Percentiles rank a stretch among this genome's conserved stretches.
These are phyloP conservation scores for Ambrosia trifida DNA, from an alignment of 129 eudicot genomes.

Conservation along the genomic window DNA sequence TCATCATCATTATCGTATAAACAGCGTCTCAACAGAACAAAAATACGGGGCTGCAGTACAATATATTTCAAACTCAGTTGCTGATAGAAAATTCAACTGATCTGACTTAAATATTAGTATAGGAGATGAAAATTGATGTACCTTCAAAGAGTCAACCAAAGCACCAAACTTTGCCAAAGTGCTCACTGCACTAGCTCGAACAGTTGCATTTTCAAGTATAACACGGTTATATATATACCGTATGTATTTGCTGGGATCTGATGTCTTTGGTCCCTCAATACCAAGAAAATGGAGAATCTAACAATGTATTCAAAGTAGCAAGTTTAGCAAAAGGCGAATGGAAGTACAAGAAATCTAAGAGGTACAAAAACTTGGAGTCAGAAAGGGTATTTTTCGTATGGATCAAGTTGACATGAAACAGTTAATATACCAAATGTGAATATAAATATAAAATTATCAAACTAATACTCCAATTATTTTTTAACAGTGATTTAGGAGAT, in stretches of 20 bases:
- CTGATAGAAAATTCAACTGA: not conserved
- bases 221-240: slow-evolving; percentile 91
- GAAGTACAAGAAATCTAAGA: not conserved
- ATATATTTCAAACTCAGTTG: slow-evolving; percentile 13
- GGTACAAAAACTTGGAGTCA: not conserved
- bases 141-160: slow-evolving; percentile 86
- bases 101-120: not conserved
- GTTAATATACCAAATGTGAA: not conserved
- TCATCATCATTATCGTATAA: slow-evolving; percentile 93
- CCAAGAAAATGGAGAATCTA: slow-evolving; percentile 95
- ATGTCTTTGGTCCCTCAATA: slow-evolving; percentile 93
- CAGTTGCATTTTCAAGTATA: slow-evolving; percentile 96
- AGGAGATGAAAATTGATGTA: slow-evolving; percentile 28
- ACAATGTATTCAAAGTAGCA: slow-evolving; percentile 1
- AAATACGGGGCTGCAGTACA: slow-evolving; percentile 87
- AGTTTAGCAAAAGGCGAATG: slow-evolving; percentile 23
- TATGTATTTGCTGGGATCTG: slow-evolving; percentile 92
- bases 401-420: not conserved
- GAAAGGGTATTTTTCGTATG: not conserved
- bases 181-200: slow-evolving; percentile 93
- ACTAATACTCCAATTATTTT: not conserved
- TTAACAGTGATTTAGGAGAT: not conserved
- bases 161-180: slow-evolving; percentile 97
- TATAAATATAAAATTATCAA: not conserved
- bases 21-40: slow-evolving; percentile 82